Evolutionary conservation across 805 yeast species (phyloP).

Genomic region (Candida mattraensis): DNA sequence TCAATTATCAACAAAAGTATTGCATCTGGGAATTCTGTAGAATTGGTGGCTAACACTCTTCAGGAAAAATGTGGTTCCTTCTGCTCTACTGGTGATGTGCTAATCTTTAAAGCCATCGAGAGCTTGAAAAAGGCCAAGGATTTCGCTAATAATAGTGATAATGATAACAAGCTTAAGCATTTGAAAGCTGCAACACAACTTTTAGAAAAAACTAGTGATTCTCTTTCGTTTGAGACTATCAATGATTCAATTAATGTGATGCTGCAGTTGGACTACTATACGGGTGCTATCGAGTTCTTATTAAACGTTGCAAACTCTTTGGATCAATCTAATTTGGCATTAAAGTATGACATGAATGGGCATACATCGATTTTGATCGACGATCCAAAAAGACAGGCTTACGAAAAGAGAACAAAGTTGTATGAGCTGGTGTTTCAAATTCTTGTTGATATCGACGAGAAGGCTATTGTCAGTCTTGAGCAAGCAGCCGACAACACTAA

Average conservation of each 20-base stretch:
- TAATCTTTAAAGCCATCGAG: slow-evolving; percentile 92
- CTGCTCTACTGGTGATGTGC: slow-evolving; percentile 90
- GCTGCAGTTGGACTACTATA: slow-evolving; percentile 72
- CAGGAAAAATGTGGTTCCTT: slow-evolving; percentile 94
- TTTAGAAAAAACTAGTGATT: slow-evolving; percentile 76
- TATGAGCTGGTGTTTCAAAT: slow-evolving; percentile 77
- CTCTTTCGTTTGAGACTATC: slow-evolving; percentile 74
- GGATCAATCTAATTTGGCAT: slow-evolving; percentile 60
- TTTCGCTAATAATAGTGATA: slow-evolving; percentile 66
- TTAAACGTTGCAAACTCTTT: slow-evolving; percentile 71
- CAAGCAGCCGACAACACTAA: slow-evolving; percentile 22
- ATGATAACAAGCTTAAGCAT: slow-evolving; percentile 63
- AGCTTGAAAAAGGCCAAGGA: slow-evolving; percentile 84
- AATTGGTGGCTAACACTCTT: slow-evolving; percentile 78
- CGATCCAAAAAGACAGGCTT: slow-evolving; percentile 52
- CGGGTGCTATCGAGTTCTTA: slow-evolving; percentile 83
- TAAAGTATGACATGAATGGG: slow-evolving; percentile 50
- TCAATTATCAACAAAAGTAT: slow-evolving; percentile 88
- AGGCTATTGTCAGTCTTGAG: slow-evolving; percentile 47
- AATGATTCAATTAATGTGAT: slow-evolving; percentile 79
- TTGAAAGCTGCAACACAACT: slow-evolving; percentile 72
- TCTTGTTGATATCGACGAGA: slow-evolving; percentile 67
- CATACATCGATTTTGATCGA: slow-evolving; percentile 31
- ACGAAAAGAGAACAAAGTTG: slow-evolving; percentile 53
- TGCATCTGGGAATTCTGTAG: slow-evolving; percentile 89